phyloP scores from a whole-genome alignment of 305 asterid genomes.

The Solanum hybrid region DNA sequence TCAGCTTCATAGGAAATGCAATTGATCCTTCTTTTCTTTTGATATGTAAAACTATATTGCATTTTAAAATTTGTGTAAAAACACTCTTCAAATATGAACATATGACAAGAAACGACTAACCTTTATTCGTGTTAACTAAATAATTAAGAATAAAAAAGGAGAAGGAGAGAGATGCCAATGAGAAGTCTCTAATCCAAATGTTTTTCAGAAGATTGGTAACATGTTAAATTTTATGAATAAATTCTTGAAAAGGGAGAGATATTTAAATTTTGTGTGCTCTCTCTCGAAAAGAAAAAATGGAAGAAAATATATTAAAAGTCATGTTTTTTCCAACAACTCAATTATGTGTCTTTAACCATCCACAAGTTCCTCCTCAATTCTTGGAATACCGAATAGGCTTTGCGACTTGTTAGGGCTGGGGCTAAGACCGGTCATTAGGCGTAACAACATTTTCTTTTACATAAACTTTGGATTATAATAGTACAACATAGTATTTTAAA shows the following conservation, averaged over 20 bases:
- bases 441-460: neutral
- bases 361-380: slow-evolving; percentile 17
- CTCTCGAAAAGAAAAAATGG: neutral
- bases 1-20: neutral
- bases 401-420: neutral
- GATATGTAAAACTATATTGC: neutral
- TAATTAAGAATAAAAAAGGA: neutral
- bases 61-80: neutral
- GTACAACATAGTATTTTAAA: neutral
- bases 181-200: neutral
- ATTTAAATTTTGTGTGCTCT: neutral
- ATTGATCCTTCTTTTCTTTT: neutral
- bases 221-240: neutral
- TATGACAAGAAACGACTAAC: neutral
- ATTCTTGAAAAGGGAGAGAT: neutral
- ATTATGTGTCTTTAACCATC: slow-evolving; percentile 6
- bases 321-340: neutral
- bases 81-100: neutral
- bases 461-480: neutral
- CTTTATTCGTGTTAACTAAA: neutral
- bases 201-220: neutral
- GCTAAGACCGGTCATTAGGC: neutral
- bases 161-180: neutral
- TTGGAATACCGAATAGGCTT: slow-evolving; percentile 7
- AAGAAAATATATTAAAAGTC: neutral